These are phyloP conservation scores for Sarcocystis neurona DNA, from an alignment of 169 alveolate genomes.

Conservation along the genomic window DNA sequence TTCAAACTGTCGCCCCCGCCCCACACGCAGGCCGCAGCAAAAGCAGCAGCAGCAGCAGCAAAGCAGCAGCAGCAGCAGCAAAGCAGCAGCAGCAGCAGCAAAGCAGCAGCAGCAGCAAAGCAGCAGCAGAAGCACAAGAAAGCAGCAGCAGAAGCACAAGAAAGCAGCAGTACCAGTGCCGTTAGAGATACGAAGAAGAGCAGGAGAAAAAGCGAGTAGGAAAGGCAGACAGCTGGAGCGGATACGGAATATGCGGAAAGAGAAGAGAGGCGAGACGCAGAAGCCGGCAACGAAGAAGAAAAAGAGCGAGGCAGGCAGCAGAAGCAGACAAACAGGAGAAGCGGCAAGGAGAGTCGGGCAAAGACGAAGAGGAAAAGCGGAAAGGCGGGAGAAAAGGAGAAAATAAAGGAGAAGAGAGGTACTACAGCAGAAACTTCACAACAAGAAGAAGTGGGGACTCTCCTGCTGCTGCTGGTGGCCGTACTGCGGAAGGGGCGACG, in stretches of 20 bases:
- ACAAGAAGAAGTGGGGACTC: no score
- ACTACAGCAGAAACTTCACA: no score
- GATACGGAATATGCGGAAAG: background rate
- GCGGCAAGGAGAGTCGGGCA: background rate
- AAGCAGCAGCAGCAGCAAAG: no score
- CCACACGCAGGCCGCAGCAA: background rate
- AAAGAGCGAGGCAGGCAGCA: no score
- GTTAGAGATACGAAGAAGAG: background rate
- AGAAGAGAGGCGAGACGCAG: background rate
- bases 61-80: background rate
- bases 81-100: background rate
- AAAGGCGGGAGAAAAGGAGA: background rate
- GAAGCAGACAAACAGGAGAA: background rate
- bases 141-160: background rate
- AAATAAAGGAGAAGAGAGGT: constrained; percentile 3
- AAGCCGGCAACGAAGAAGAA: background rate
- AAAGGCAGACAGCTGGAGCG: background rate
- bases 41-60: background rate
- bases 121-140: no score
- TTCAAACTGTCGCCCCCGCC: constrained; percentile 80
- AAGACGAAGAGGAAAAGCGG: background rate
- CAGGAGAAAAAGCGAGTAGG: background rate
- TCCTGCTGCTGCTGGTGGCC: no score
- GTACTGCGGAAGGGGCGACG: no score
- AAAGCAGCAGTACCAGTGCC: background rate